Evolutionary conservation across 2,329 filamentous ascomycete genomes (phyloP), one percentile per base, ranked within the genome.

Genomic region (Clonostachys rosea): DNA sequence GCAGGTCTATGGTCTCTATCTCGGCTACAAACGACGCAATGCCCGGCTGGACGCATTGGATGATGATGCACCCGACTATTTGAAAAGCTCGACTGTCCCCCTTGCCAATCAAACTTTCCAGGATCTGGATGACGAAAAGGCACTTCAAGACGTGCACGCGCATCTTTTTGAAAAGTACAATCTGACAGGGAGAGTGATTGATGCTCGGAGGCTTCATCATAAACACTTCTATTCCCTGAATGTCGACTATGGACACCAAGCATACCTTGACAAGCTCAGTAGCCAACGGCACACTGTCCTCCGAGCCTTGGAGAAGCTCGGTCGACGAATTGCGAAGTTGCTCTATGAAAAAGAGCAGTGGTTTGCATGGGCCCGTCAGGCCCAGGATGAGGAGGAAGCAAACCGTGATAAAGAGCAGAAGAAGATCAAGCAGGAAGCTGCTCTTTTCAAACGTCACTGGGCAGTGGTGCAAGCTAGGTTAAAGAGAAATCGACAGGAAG

Each of bases 351-450:
- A 57, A 12, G 56, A 56, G 13, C 43, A 53, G 12, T 60, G 58
- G 56, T 57, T 53, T 18, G 13, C 47, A 1, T 60, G 58, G 58
- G 56, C 58, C 2, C 52, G 54, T 6, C 9, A 56, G n/a, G 54
- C 42, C 1, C 56, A 59, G 9, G 54, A 57, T 3, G 52, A 52
- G 2, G 52, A 60, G 24, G 58, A 60, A 13, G 53, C 49, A 2
- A 56, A 40, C 10, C 51, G 52, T 0, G 58, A 60, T 2, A 60
- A 59, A 45, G 56, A 59, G 41, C 58, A 60, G 42, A 60, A 60
- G 44, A 59, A 57, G 51, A 16, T 60, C 41, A 58, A 56, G 5
- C 57, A 53, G 17, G 59, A 62, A 43, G 58, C 59, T 37, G 53
- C 56, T 5, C 37, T 62, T 35, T 61, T 62, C 34, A 60, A 50